Conservation (phyloP, 139 green algal genomes). For the Chlorella sp. region DNA sequence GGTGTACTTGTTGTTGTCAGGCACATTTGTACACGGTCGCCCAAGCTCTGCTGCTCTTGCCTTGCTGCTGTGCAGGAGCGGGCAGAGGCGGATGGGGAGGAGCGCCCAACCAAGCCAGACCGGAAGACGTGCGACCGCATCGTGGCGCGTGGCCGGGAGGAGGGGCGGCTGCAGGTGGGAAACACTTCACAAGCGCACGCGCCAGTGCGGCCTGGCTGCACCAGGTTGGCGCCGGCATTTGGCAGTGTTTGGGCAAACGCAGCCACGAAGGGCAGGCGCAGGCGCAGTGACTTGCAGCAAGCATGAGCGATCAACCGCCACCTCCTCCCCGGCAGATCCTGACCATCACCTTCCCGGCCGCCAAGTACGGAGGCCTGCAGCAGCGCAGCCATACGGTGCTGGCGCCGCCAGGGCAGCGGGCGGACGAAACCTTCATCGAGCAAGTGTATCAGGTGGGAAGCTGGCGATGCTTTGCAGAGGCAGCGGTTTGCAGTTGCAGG, state of each 20-base stretch:
- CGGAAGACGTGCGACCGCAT: slow-evolving; percentile 33
- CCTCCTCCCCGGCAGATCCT: slow-evolving; percentile 2
- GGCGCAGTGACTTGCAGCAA: too few relatives aligned
- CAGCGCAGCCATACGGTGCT: slow-evolving; percentile 18
- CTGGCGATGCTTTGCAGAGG: too few relatives aligned
- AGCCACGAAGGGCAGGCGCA: too few relatives aligned
- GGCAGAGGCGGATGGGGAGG: neutral
- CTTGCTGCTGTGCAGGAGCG: neutral
- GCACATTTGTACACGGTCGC: too few relatives aligned
- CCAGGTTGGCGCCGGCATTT: too few relatives aligned
- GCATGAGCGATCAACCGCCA: too few relatives aligned
- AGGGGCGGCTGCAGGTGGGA: slow-evolving; percentile 12
- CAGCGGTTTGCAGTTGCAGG: too few relatives aligned
- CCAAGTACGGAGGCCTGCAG: neutral
- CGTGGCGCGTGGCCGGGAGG: neutral
- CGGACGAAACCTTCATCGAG: neutral
- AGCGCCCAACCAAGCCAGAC: neutral
- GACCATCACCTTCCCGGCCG: slow-evolving; percentile 21
- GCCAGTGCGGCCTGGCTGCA: too few relatives aligned
- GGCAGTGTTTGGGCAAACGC: too few relatives aligned
- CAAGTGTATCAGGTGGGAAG: neutral
- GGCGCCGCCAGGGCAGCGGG: neutral
- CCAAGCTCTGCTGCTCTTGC: too few relatives aligned
- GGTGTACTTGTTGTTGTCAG: too few relatives aligned
- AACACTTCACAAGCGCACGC: too few relatives aligned